These are phyloP conservation scores for Dendrobium officinale DNA, from an alignment of 106 monocot species.

Conservation along the genomic window DNA sequence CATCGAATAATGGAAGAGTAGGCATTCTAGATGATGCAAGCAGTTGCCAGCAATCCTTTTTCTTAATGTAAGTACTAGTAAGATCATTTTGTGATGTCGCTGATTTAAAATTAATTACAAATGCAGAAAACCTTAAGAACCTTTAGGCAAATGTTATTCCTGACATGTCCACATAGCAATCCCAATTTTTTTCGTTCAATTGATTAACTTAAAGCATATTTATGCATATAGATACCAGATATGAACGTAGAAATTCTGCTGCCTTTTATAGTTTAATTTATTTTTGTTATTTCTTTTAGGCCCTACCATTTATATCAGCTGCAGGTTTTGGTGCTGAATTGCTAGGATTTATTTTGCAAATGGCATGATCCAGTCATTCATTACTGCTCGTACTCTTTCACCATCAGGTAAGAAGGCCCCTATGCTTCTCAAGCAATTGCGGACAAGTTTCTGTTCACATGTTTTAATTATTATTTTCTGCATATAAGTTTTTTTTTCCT, in stretches of 20 bases:
- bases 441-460: background rate
- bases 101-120: background rate
- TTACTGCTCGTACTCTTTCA: conserved; percentile 68
- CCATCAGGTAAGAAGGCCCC: conserved; percentile 40
- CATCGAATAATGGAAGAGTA: too few relatives aligned
- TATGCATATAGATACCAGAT: background rate
- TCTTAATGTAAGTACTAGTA: background rate
- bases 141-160: too few relatives aligned
- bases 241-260: background rate
- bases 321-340: conserved; percentile 96
- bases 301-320: conserved; percentile 69
- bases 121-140: background rate
- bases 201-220: background rate
- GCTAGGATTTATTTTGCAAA: conserved; percentile 81
- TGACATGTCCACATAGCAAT: background rate
- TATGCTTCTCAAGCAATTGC: background rate
- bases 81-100: background rate
- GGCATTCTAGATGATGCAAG: background rate
- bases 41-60: background rate
- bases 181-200: too few relatives aligned
- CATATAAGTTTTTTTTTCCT: background rate
- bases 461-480: background rate
- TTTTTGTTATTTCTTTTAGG: conserved; percentile 32
- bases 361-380: conserved; percentile 94
- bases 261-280: background rate